Conservation (phyloP, 768 basidiomycete genomes). For the Amanita brunnescens region DNA sequence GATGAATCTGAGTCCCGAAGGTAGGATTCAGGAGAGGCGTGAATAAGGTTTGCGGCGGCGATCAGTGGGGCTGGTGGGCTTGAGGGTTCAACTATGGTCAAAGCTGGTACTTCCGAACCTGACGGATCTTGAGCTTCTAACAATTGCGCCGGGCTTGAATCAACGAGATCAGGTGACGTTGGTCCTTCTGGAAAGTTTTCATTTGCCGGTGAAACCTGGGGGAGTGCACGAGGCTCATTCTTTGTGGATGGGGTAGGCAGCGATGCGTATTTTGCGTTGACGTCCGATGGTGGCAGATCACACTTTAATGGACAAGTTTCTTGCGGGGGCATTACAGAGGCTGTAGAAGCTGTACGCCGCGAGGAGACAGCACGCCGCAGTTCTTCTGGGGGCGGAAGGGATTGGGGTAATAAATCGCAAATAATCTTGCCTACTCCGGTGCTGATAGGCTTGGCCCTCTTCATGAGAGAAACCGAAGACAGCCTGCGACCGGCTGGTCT, state of each 20-base stretch:
- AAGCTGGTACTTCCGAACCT: slow-evolving; percentile 6
- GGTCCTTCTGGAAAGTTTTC: neutral
- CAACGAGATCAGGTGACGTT: neutral
- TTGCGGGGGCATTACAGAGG: neutral
- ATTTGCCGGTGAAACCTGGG: neutral
- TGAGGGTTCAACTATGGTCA: slow-evolving; percentile 6
- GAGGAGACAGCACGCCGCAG: neutral
- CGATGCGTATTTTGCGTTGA: neutral
- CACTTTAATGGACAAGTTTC: neutral
- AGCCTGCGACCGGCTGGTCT: neutral
- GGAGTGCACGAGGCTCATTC: neutral
- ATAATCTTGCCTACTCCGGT: slow-evolving; percentile 29
- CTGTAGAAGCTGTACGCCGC: neutral
- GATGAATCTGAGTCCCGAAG: slow-evolving; percentile 7
- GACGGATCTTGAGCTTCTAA: slow-evolving; percentile 6
- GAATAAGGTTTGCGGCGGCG: slow-evolving; percentile 4
- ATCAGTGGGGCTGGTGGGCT: slow-evolving; percentile 3
- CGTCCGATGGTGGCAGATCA: neutral
- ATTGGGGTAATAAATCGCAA: slow-evolving; percentile 42
- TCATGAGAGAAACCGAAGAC: slow-evolving; percentile 4
- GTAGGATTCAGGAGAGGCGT: slow-evolving; percentile 3
- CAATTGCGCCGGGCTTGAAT: neutral
- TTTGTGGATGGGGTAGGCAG: slow-evolving; percentile 6
- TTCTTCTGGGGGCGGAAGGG: slow-evolving; percentile 1
- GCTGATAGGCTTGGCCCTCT: neutral